phyloP scores from a whole-genome alignment of 2,329 filamentous ascomycete species.

The Lecanosticta acicola region DNA sequence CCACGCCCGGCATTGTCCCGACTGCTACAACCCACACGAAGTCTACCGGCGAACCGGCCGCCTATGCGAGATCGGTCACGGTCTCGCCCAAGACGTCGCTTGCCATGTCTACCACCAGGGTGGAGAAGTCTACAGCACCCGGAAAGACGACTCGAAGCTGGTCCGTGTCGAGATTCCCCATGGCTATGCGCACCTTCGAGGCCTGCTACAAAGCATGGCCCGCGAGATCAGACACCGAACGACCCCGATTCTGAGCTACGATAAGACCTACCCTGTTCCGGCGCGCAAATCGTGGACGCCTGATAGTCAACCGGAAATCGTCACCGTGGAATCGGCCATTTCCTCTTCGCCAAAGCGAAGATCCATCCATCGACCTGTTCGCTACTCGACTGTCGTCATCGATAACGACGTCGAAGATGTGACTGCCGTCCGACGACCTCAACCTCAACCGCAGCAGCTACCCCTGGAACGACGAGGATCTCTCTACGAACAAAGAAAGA shows the following conservation, averaged over 20 bases:
- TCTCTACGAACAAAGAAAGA: slow-evolving; percentile 14
- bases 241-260: slow-evolving; percentile 40
- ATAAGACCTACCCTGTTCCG: slow-evolving; percentile 39
- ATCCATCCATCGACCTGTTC: slow-evolving; percentile 10
- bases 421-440: slow-evolving; percentile 2
- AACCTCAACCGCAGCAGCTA: slow-evolving; percentile 1
- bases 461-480: slow-evolving; percentile 11
- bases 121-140: slow-evolving; percentile 27
- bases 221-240: slow-evolving; percentile 32
- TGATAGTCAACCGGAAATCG: slow-evolving; percentile 3
- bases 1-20: slow-evolving; percentile 42
- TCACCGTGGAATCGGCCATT: slow-evolving; percentile 13
- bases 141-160: slow-evolving; percentile 34
- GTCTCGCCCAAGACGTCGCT: slow-evolving; percentile 42
- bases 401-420: slow-evolving; percentile 11
- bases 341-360: slow-evolving; percentile 7
- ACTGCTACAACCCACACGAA: slow-evolving; percentile 42
- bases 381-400: slow-evolving; percentile 18
- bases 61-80: slow-evolving; percentile 41
- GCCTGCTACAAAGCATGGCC: slow-evolving; percentile 40
- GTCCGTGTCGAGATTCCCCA: slow-evolving; percentile 43
- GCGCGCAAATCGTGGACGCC: slow-evolving; percentile 27
- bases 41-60: slow-evolving; percentile 36
- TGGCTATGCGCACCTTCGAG: slow-evolving; percentile 37
- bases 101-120: slow-evolving; percentile 40